phyloP scores from a whole-genome alignment of 2,329 filamentous ascomycete genomes.

The Ophiostoma sp. region DNA sequence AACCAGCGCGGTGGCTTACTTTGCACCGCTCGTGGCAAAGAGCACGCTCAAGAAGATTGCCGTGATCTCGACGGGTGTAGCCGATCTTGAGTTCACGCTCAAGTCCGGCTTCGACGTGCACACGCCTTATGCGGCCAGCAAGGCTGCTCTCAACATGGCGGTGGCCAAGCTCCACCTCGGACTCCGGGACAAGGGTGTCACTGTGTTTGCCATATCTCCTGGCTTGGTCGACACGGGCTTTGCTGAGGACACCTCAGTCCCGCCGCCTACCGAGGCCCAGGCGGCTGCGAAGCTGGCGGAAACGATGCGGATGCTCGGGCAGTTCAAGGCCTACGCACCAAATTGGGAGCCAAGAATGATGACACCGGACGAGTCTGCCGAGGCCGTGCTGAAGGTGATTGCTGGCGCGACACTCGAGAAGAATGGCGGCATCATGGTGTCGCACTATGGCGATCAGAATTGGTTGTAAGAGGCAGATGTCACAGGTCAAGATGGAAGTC shows the following conservation, averaged over 20 bases:
- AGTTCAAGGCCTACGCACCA: background rate
- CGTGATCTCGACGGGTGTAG: constrained; percentile 43
- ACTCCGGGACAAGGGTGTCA: constrained; percentile 45
- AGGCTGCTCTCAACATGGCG: constrained; percentile 48
- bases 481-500: constrained; percentile 31
- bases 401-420: background rate
- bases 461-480: background rate
- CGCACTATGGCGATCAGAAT: constrained; percentile 22
- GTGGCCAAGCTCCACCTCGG: constrained; percentile 49
- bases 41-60: constrained; percentile 51
- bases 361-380: background rate
- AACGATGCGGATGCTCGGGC: background rate
- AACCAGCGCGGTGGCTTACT: constrained; percentile 49
- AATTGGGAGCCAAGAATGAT: background rate
- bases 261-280: background rate
- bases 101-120: constrained; percentile 34
- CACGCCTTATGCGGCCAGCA: constrained; percentile 43
- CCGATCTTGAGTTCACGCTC: constrained; percentile 42
- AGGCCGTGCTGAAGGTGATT: background rate
- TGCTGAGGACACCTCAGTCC: background rate
- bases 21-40: constrained; percentile 48
- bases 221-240: background rate
- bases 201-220: constrained; percentile 28
- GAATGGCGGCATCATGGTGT: constrained; percentile 42
- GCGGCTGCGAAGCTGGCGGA: background rate